These are phyloP conservation scores for Ascochyta fabae DNA, from an alignment of 2,329 filamentous ascomycete species.

Conservation along the genomic window DNA sequence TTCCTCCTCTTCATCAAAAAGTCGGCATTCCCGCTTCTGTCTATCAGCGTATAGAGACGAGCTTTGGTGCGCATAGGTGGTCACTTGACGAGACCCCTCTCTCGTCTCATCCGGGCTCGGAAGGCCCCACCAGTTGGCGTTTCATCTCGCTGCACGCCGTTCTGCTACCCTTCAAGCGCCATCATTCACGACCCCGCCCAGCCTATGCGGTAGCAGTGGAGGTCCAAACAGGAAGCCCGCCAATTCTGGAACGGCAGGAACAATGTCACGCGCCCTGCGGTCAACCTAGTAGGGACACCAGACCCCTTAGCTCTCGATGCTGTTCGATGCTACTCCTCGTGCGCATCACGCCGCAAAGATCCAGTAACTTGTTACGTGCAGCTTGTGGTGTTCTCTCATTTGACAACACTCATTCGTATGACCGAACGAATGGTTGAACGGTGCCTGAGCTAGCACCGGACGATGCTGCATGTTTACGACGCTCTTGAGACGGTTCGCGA, in stretches of 20 bases:
- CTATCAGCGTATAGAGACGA: slow-evolving; percentile 27
- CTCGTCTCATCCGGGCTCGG: slow-evolving; percentile 36
- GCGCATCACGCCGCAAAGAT: slow-evolving; percentile 15
- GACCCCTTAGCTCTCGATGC: slow-evolving; percentile 27
- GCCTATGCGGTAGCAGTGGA: slow-evolving; percentile 28
- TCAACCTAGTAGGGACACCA: slow-evolving; percentile 32
- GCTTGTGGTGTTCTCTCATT: slow-evolving; percentile 24
- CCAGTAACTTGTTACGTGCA: slow-evolving; percentile 29
- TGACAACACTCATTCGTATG: slow-evolving; percentile 18
- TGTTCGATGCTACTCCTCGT: slow-evolving; percentile 8
- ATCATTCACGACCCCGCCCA: slow-evolving; percentile 33
- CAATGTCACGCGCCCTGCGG: slow-evolving; percentile 41
- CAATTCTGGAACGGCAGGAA: slow-evolving; percentile 17
- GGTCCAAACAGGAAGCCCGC: slow-evolving; percentile 24
- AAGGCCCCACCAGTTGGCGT: slow-evolving; percentile 31
- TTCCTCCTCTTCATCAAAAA: slow-evolving; percentile 32
- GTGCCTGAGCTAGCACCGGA: slow-evolving; percentile 38
- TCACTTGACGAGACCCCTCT: slow-evolving; percentile 34
- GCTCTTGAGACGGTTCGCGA: slow-evolving; percentile 17
- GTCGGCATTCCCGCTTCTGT: slow-evolving; percentile 25
- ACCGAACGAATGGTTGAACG: slow-evolving; percentile 21
- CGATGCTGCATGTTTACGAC: slow-evolving; percentile 19
- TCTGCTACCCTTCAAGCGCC: slow-evolving; percentile 46
- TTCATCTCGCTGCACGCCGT: slow-evolving; percentile 46
- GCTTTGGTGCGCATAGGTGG: slow-evolving; percentile 22